phyloP scores from a whole-genome alignment of 352 stramenopile species.

The Phytophthora pini region DNA sequence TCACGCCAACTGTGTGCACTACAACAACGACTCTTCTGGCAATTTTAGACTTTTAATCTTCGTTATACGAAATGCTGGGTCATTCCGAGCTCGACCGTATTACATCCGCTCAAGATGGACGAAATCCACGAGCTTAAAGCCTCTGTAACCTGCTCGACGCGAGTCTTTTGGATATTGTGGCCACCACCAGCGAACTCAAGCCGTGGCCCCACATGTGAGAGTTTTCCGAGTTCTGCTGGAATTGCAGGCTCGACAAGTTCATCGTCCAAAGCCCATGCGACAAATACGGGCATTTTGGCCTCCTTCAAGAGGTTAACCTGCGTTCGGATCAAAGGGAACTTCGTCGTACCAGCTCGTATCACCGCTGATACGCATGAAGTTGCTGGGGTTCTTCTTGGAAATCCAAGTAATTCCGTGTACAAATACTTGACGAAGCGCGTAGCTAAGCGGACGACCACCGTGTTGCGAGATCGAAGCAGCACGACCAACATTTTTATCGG shows the following conservation, averaged over 20 bases:
- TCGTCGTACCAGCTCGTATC: slow-evolving; percentile 48
- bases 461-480: slow-evolving; percentile 31
- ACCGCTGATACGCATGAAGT: slow-evolving; percentile 50
- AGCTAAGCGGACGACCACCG: slow-evolving; percentile 31
- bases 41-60: background rate
- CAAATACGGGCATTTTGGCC: slow-evolving; percentile 39
- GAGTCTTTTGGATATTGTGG: slow-evolving; percentile 74
- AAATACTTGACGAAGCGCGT: slow-evolving; percentile 39
- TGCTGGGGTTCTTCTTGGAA: slow-evolving; percentile 31
- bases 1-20: slow-evolving; percentile 20
- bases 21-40: too few relatives aligned
- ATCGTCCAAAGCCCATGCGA: slow-evolving; percentile 57
- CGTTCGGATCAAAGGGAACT: slow-evolving; percentile 47
- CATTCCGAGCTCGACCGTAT: slow-evolving; percentile 20
- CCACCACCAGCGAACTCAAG: slow-evolving; percentile 54
- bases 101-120: slow-evolving; percentile 18
- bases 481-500: slow-evolving; percentile 36
- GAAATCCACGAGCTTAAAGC: slow-evolving; percentile 40
- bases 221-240: slow-evolving; percentile 42
- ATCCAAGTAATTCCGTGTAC: slow-evolving; percentile 50
- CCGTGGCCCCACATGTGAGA: slow-evolving; percentile 40
- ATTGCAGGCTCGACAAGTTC: slow-evolving; percentile 50
- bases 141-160: slow-evolving; percentile 36
- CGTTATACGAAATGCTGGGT: slow-evolving; percentile 26
- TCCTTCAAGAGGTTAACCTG: slow-evolving; percentile 35